A percentile compares a stretch with the other conserved stretches of the same genome.
Evolutionary conservation across 2,329 filamentous ascomycete species (phyloP).

Genomic region (Raffaelea ambrosiae): DNA sequence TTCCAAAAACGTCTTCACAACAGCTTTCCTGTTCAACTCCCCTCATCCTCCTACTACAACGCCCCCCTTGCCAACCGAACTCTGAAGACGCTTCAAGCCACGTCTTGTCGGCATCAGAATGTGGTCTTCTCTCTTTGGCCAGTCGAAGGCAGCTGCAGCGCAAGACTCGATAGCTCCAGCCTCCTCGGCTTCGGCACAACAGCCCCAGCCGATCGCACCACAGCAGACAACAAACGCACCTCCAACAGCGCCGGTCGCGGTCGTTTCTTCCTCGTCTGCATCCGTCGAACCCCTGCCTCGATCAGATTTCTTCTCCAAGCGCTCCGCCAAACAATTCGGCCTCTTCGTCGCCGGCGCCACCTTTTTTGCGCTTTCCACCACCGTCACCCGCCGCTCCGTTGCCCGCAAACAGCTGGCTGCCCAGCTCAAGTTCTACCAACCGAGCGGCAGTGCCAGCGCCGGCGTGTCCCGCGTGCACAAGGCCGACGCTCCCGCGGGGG

Average conservation of each 20-base stretch:
- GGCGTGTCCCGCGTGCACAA: not conserved
- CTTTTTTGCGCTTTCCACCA: slow-evolving; percentile 64
- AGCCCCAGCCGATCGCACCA: not conserved
- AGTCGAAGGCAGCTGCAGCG: slow-evolving; percentile 1
- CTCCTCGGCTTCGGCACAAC: not conserved
- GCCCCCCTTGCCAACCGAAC: too few species aligned
- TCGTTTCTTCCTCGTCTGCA: not conserved
- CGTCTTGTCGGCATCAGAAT: too few species aligned
- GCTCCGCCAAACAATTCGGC: slow-evolving; percentile 53
- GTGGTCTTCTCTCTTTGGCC: slow-evolving; percentile 3
- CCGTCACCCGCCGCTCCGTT: slow-evolving; percentile 65
- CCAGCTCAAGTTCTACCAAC: slow-evolving; percentile 64
- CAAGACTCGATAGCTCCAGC: not conserved
- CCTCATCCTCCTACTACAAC: too few species aligned
- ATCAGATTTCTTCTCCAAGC: slow-evolving; percentile 27
- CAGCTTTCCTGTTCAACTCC: not conserved
- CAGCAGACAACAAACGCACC: too few species aligned
- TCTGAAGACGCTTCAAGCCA: too few species aligned
- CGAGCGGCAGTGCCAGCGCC: slow-evolving; percentile 28
- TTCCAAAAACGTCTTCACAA: too few species aligned
- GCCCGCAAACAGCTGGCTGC: slow-evolving; percentile 51
- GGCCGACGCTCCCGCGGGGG: not conserved
- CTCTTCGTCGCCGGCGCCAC: slow-evolving; percentile 67
- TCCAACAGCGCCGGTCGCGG: not conserved
- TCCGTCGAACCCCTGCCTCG: slow-evolving; percentile 1